Base-by-base conservation (phyloP, 371 early-diverging fungal genomes). In the Saksenaea vasiformis region DNA sequence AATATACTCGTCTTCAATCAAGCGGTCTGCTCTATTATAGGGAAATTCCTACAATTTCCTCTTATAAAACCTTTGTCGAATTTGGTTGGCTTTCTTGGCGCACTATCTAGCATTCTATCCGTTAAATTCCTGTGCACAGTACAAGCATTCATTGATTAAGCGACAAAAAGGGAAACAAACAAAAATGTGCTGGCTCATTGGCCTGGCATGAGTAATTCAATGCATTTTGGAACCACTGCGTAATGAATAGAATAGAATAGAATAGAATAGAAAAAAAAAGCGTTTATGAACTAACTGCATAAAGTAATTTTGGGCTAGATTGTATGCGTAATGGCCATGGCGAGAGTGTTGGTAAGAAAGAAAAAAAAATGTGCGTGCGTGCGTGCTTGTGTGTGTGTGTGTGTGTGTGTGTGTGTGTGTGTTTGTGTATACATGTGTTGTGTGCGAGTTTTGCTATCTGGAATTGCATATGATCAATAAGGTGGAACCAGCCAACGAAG, bases 391-490 rank as follows among this genome's bases (percentile, higher is more conserved):
- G 22, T 22, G n/a, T 22, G 22, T 47, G 51, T 22, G 47, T 19
- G 51, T 26, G 51, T 22, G 51, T 47, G 51, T 7, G 22, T 1
- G 51, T 22, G 22, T 17, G 51, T 22, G 51, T 17, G 24, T 22
- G 51, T 22, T 17, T 10, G 51, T 47, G 51, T 47, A 22, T 47
- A 47, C 51, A 47, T 47, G 51, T 47, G 51, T 47, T 47, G 17
- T 41, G 14, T 17, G 11, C 31, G 31, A 31, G 31, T 41, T 41
- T 41, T 41, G 43, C 19, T 41, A 41, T 17, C 14, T 41, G 43
- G 14, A 41, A n/a, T 17, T 47, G 51, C 51, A 47, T 47, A 47
- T 47, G 24, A 47, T 47, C 51, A 47, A 47, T 47, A 47, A 47
- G 22, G 10, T n/a, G 51, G 51, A 41, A 41, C 51, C 51, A 47